Evolutionary conservation across 1,284 basidiomycete genomes (phyloP), one percentile per base, ranked within the genome.

Genomic region (Cutaneotrichosporon cavernicola): DNA sequence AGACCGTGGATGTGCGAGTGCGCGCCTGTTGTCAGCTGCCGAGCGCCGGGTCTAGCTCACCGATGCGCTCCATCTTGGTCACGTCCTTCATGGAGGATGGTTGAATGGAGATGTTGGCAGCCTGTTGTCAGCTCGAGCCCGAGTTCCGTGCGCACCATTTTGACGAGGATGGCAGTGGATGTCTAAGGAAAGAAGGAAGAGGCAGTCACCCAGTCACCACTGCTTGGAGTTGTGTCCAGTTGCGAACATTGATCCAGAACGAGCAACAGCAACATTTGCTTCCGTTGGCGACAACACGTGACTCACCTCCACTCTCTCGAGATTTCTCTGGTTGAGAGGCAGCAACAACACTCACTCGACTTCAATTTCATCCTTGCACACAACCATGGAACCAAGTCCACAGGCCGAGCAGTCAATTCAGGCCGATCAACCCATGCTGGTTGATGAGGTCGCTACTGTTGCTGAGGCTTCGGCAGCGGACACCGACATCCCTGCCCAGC

Each of bases 1-100:
- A 99, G 85, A 2, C 95, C 94, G 62, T 88, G 91, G 73, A 97
- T 94, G 82, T 97, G 94, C n/a, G 94, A 97, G 80, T 97, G 94
- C n/a, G 91, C 90, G 75, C 92, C 92, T 92, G 76, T 6, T 26
- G 58, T 58, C 58, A 64, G 62, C 34, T 40, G 51, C 26, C 3
- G 26, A 21, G 31, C 32, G 47, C 56, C 64, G 46, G 55, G 34
- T 43, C 14, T 38, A 68, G 51, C 84, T 65, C 62, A 89, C 92
- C 92, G 79, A 97, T 97, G 67, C 93, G 90, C 86, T 97, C 93
- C 87, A 96, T 93, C 84, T 93, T 94, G 61, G 92, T 94, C 63
- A 94, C 89, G 75, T 96, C 92, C 65, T 91, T 86, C 67, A 94
- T 80, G 46, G 74, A 71, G 13, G 73, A 72, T 61, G 77, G 66